Conservation (phyloP, 768 basidiomycete species). For the Boletus vermiculosoides region DNA sequence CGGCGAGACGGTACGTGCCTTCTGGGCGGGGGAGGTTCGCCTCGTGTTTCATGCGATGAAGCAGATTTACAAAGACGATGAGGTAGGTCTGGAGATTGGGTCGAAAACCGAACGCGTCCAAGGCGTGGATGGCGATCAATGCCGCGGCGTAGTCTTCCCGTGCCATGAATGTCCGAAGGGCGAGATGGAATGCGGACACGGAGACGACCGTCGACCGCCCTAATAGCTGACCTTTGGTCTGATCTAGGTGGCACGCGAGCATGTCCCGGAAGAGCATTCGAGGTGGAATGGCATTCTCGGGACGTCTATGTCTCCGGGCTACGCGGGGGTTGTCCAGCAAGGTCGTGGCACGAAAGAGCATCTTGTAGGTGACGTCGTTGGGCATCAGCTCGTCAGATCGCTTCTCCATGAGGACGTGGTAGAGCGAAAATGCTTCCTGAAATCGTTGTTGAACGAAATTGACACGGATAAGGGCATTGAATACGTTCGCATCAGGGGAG, state of each 20-base stretch:
- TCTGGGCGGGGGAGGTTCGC: no score
- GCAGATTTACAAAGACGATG: no score
- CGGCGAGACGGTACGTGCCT: no score
- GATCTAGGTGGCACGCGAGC: conserved; percentile 34
- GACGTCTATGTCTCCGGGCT: conserved; percentile 23
- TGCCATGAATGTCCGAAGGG: conserved; percentile 45
- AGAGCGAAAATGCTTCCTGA: conserved; percentile 44
- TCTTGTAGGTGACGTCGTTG: conserved; percentile 48
- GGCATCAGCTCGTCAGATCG: conserved; percentile 29
- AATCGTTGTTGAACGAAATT: conserved; percentile 35
- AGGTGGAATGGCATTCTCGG: conserved; percentile 31
- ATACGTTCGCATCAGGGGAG: conserved; percentile 23
- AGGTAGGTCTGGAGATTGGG: no score
- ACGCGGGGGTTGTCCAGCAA: conserved; percentile 19
- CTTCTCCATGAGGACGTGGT: conserved; percentile 39
- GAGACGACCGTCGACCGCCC: conserved; percentile 29
- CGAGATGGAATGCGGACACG: conserved; percentile 40
- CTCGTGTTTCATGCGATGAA: no score
- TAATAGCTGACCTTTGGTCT: conserved; percentile 14
- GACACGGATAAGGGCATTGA: conserved; percentile 48
- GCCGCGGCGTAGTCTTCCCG: conserved; percentile 44
- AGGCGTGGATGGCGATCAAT: no score
- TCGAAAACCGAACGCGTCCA: no score
- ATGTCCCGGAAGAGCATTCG: conserved; percentile 49
- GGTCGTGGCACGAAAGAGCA: conserved; percentile 37